These are phyloP conservation scores for Pelargonium nanum DNA, from an alignment of 345 rosid species.

Conservation along the genomic window DNA sequence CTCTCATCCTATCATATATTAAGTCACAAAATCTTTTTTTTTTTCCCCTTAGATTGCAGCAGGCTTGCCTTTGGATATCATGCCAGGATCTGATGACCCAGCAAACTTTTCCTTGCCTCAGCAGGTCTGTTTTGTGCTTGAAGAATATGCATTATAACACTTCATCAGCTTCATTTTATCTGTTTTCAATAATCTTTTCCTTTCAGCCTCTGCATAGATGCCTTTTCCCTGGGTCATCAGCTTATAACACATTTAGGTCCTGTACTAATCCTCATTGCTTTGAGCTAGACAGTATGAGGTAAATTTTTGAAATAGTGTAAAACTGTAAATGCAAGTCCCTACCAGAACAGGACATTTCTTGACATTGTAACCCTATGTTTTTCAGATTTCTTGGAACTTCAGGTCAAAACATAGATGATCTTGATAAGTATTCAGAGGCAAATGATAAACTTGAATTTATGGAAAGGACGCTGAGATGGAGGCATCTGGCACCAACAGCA, in stretches of 20 bases:
- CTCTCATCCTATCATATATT: constrained; percentile 1
- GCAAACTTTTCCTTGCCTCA: constrained; percentile 93
- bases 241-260: constrained; percentile 78
- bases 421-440: constrained; percentile 81
- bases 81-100: constrained; percentile 91
- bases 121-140: constrained; percentile 41
- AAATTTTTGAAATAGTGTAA: constrained; percentile 7
- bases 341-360: constrained; percentile 4
- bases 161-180: constrained; percentile 3
- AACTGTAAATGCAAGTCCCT: neutral
- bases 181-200: constrained; percentile 13
- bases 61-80: constrained; percentile 78
- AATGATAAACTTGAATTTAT: constrained; percentile 68
- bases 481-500: constrained; percentile 95
- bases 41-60: constrained; percentile 56
- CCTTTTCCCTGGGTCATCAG: constrained; percentile 83
- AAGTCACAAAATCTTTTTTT: neutral
- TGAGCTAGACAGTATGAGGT: constrained; percentile 81
- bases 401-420: constrained; percentile 95
- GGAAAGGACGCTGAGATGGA: constrained; percentile 89
- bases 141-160: constrained; percentile 1
- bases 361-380: constrained; percentile 9
- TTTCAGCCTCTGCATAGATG: constrained; percentile 80
- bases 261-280: constrained; percentile 94
- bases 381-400: constrained; percentile 96